Base-by-base conservation (phyloP, 2,329 filamentous ascomycete genomes). In the Fusarium setosum region DNA sequence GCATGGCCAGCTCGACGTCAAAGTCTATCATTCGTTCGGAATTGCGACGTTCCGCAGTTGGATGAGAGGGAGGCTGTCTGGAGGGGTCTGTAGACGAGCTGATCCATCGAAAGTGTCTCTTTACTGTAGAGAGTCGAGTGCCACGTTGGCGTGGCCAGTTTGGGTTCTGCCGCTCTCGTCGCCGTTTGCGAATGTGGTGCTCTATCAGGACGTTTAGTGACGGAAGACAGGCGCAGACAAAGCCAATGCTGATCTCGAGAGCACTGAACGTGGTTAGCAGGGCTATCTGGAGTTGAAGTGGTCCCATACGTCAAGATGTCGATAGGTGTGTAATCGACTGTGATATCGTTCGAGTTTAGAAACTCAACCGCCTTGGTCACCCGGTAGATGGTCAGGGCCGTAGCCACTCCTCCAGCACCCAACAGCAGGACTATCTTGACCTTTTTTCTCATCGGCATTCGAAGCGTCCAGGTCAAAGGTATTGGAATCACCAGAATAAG, bases 161-260 rank as follows among this genome's bases (percentile, higher is more conserved):
- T 7, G 37, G 32, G 4, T 21, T 40, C 4, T 47, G 32, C 15
- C 49, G 44, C 42, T 49, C 23, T 6, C 45, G 57, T 31, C 61
- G 59, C 17, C 65, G 52, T 41, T 35, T 57, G 7, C 65, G 61
- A 8, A 68, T 40, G 8, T 63, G 38, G 15, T 62, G 57, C 3
- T 68, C 65, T 18, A 68, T 55, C 12, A 68, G 17, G 7, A 68
- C 35, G 31, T 70, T 70, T 6, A 69, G 31, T 0, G 68, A 67
- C 0, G 68, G 68, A 8, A 71, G 44, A 61, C 68, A 71, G 3
- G 68, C 65, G 17, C 68, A 71, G 24, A 71, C 59, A 9, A 71
- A 68, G 10, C 68, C 68, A 9, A 71, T 71, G 0, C 57, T 65
- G 29, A 69, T 21, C 35, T 71, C 68, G 9, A 69, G 50, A 3